phyloP scores from a whole-genome alignment of 257 asterid genomes.

The Primulina tabacum region DNA sequence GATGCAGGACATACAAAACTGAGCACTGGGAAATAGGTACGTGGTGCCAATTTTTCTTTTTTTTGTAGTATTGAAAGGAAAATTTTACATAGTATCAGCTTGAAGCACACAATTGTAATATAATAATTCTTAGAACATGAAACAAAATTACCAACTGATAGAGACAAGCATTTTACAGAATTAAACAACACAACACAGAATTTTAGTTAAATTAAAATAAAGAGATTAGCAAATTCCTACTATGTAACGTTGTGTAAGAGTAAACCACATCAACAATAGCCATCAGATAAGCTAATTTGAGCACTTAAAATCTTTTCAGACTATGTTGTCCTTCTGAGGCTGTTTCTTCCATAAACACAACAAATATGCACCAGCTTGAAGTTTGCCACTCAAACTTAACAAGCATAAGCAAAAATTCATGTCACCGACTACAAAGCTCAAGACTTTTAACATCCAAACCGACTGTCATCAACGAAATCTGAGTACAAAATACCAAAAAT shows the following conservation, averaged over 20 bases:
- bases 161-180: not conserved
- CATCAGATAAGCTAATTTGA: too few relatives aligned
- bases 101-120: not conserved
- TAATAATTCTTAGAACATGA: not conserved
- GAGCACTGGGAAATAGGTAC: not conserved
- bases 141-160: not conserved
- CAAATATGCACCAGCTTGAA: too few relatives aligned
- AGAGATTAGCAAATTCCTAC: not conserved
- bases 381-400: too few relatives aligned
- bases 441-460: slow-evolving; percentile 3
- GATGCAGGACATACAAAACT: slow-evolving; percentile 2
- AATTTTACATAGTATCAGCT: not conserved
- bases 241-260: not conserved
- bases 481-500: not conserved
- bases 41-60: not conserved
- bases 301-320: too few relatives aligned
- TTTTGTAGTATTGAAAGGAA: not conserved
- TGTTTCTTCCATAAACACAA: too few relatives aligned
- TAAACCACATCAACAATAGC: too few relatives aligned
- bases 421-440: not conserved
- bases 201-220: not conserved
- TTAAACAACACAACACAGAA: not conserved
- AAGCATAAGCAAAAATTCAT: too few relatives aligned
- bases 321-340: too few relatives aligned
- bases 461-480: slow-evolving; percentile 7